Base-by-base conservation (phyloP, 345 rosid species). In the Viola odorata region DNA sequence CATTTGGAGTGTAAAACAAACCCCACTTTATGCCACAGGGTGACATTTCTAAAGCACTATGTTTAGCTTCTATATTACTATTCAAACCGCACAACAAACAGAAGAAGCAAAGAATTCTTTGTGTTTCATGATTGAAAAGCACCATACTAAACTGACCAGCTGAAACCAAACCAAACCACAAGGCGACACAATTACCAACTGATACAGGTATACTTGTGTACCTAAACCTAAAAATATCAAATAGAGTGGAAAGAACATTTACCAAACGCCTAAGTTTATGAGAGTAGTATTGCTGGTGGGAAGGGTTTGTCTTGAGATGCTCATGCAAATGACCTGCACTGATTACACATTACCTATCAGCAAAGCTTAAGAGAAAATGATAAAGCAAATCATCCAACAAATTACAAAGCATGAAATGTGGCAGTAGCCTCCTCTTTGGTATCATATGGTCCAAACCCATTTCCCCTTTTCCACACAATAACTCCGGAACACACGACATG, bases 311-410 rank as follows among this genome's bases (percentile, higher is more conserved):
- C 63, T 41, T 57, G 50, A 84, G 74, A 68, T 87, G 94, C 64
- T 87, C 82, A 58, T 87, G 75, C 79, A 87, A 73, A 76, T 87
- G 94, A 53, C 90, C 94, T 75, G 84, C 78, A 71, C 90, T 87
- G 89, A 57, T 60, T 63, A 50, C 45, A 61, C 11, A 15, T 37
- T 38, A 62, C 41, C 54, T 16, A 62, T 56, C 32, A 61, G 53
- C 41, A 66, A 42, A 61, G 64, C 45, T 55, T 38, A 62, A 38
- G 53, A 64, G 23, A 8, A 67, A 55, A 44, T 55, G 5, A 37
- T 4, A 58, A 13, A 59, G 37, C 42, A 53, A 37, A 17, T 8
- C 38, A 8, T 32, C 53, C 49, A 50, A 16, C 11, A 37, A 37
- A 50, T 62, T 62, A 64, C 49, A 60, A 13, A 45, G 36, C 37